Evolutionary conservation across 2,329 filamentous ascomycete species (phyloP), one percentile per base, ranked within the genome.

Genomic region (Akanthomyces uredinophilus): DNA sequence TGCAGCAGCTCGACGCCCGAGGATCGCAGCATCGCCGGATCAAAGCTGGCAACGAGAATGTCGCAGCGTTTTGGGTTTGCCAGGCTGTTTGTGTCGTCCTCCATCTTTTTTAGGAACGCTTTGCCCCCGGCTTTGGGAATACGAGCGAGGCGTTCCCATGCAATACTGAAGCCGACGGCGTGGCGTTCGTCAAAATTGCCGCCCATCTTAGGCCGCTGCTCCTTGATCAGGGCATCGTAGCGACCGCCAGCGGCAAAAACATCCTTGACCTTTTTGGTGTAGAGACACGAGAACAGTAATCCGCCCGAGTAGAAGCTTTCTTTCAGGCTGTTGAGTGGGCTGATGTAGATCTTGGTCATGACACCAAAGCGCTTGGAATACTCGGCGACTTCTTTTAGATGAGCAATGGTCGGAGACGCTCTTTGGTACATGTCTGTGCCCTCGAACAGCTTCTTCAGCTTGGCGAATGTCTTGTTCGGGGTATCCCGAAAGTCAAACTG

Each of bases 161-260:
- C 90, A 46, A 98, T 79, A 70, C 92, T 96, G 71, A 98, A 94
- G 1, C 96, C 95, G 13, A 98, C 95, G 5, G 92, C 94, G 71
- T 96, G 91, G 22, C 86, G 85, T 68, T 88, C 86, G 61, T 85
- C 81, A 49, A 83, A 79, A 62, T 83, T 83, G 27, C 81, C 82
- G 46, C 85, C 81, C 47, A 87, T 83, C 65, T 87, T 88, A 5
- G 90, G 90, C 10, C 88, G 85, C 70, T 96, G 90, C 64, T 96
- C 90, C 71, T 87, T 87, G 66, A 99, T 94, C 22, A 99, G 78
- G 53, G 87, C 86, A 72, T 99, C 96, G 72, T 99, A 99, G 54
- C 95, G 86, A 2, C 95, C 95, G 56, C 96, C 95, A 37, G 93
- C 95, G 6, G 94, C 95, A 70, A 98, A 92, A 0, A 98, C 91